phyloP scores from a whole-genome alignment of 2,329 filamentous ascomycete genomes.

The Xylaria sp. region DNA sequence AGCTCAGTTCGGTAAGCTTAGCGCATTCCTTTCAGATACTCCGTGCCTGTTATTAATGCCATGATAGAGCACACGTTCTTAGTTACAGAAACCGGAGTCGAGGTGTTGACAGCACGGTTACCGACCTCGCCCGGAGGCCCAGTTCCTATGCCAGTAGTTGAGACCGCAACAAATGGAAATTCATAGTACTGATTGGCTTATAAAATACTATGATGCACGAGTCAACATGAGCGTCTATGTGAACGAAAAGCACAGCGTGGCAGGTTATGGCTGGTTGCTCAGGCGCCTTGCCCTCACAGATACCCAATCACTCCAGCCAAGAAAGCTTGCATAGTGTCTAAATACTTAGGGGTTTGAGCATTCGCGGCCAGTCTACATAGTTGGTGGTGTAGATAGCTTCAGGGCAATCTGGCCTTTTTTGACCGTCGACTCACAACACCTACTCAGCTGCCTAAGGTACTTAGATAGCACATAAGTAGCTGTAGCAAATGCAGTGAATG shows the following conservation, averaged over 20 bases:
- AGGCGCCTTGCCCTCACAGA: too few species aligned
- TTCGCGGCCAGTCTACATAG: too few species aligned
- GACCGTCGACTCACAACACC: too few species aligned
- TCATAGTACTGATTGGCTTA: neutral
- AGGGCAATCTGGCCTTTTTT: too few species aligned
- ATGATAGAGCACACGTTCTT: constrained; percentile 78
- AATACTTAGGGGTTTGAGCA: too few species aligned
- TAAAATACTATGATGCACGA: constrained; percentile 12
- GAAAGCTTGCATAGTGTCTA: too few species aligned
- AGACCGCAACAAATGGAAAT: constrained; percentile 31
- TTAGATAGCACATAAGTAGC: too few species aligned
- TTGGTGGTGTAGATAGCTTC: too few species aligned
- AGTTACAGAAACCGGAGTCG: constrained; percentile 83
- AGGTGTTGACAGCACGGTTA: constrained; percentile 77
- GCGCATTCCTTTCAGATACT: neutral
- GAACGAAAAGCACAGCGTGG: neutral
- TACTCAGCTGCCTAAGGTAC: too few species aligned
- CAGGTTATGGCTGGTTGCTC: neutral
- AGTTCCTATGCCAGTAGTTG: constrained; percentile 57
- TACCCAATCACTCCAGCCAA: too few species aligned
- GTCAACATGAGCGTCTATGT: neutral
- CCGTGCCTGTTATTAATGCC: neutral
- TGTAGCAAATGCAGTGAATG: too few species aligned
- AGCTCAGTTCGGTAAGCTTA: constrained; percentile 83
- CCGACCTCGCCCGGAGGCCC: constrained; percentile 78